Evolutionary conservation across 345 rosid genomes (phyloP).

Genomic region (Orychophragmus violaceus): DNA sequence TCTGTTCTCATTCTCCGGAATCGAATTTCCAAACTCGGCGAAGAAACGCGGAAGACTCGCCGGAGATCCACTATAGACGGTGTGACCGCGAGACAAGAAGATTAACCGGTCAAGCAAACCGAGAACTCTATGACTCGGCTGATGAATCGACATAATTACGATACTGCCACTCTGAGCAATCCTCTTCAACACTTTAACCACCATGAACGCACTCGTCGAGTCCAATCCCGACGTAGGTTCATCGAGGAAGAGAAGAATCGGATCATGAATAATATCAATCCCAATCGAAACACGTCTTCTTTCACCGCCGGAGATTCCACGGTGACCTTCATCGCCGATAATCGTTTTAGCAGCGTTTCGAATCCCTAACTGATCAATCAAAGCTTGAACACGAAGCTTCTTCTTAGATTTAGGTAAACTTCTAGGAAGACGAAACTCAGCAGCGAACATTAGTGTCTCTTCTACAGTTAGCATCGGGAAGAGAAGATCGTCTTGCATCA

Average conservation of each 20-base stretch:
- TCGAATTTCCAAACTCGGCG: constrained; percentile 80
- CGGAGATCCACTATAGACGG: constrained; percentile 88
- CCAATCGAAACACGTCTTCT: constrained; percentile 90
- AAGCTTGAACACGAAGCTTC: constrained; percentile 67
- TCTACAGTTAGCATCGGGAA: constrained; percentile 92
- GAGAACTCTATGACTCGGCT: constrained; percentile 74
- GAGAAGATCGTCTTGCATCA: constrained; percentile 89
- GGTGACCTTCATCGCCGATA: constrained; percentile 93
- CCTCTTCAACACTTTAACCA: constrained; percentile 85
- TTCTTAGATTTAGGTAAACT: constrained; percentile 77
- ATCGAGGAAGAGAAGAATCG: constrained; percentile 77
- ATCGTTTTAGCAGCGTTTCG: constrained; percentile 82
- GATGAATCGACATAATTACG: constrained; percentile 90
- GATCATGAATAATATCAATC: constrained; percentile 87
- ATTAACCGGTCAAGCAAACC: constrained; percentile 74
- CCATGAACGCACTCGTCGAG: constrained; percentile 94
- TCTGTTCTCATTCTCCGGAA: constrained; percentile 79
- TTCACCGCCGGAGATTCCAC: constrained; percentile 96
- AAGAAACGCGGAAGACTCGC: constrained; percentile 49
- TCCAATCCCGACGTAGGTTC: constrained; percentile 97
- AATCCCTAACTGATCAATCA: constrained; percentile 85
- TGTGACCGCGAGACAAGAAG: constrained; percentile 84
- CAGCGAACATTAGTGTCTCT: constrained; percentile 91
- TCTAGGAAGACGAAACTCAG: constrained; percentile 84
- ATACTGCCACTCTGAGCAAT: constrained; percentile 94